These are phyloP conservation scores for Solanum hybrid DNA, from an alignment of 305 asterid species.

Conservation along the genomic window DNA sequence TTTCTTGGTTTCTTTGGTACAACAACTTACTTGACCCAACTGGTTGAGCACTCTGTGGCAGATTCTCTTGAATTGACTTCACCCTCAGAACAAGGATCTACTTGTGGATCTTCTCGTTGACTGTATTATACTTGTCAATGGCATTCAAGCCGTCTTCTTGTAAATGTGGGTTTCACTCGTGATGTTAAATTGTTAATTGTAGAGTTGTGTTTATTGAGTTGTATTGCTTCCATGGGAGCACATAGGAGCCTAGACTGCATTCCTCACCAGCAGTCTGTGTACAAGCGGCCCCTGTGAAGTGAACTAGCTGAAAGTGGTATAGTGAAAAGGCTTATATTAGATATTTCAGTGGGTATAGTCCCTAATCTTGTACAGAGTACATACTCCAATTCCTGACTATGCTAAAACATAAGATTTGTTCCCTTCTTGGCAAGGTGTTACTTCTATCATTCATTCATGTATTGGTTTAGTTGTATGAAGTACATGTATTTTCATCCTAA, in stretches of 20 bases:
- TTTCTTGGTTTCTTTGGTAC: slow-evolving; percentile 6
- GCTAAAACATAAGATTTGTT: not conserved
- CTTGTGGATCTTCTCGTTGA: slow-evolving; percentile 10
- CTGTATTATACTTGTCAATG: slow-evolving; percentile 22
- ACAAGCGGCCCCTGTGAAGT: not conserved
- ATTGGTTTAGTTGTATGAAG: not conserved
- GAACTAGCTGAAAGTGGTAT: slow-evolving; percentile 6
- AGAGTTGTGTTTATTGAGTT: slow-evolving; percentile 29
- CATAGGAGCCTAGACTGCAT: slow-evolving; percentile 5
- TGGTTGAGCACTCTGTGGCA: not conserved
- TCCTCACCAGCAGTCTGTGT: not conserved
- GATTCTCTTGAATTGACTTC: slow-evolving; percentile 2
- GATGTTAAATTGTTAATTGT: slow-evolving; percentile 33
- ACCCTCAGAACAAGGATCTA: slow-evolving; percentile 12
- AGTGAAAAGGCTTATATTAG: slow-evolving; percentile 5
- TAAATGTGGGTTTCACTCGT: slow-evolving; percentile 36
- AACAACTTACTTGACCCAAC: not conserved
- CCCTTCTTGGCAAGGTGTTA: not conserved
- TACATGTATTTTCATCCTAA: not conserved
- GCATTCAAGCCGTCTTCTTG: slow-evolving; percentile 28
- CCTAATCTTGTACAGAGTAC: not conserved
- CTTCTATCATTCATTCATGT: not conserved
- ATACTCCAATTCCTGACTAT: not conserved
- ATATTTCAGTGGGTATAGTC: not conserved
- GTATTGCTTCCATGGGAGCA: slow-evolving; percentile 20